Conservation (phyloP, 2,329 filamentous ascomycete genomes). For the Pezicula neosporulosa region DNA sequence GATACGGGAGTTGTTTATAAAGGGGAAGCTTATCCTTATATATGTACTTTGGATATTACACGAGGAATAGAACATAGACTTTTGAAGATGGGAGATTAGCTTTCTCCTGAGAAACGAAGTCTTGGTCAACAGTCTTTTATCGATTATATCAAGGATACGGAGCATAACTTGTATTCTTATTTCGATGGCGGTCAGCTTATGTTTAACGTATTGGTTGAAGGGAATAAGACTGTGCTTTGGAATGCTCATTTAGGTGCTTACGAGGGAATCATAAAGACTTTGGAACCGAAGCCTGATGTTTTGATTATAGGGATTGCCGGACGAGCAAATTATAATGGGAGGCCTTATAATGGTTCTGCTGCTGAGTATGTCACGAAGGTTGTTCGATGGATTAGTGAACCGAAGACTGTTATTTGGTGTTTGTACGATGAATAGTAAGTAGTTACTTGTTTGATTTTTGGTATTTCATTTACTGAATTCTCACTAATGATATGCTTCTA, state of each 20-base stretch:
- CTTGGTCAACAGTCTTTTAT: not conserved
- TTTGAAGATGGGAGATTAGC: not conserved
- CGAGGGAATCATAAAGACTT: constrained; percentile 12
- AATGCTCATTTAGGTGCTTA: constrained; percentile 21
- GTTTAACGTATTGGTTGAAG: constrained; percentile 19
- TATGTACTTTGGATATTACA: not conserved
- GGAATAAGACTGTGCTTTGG: constrained; percentile 16
- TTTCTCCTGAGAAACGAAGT: not conserved
- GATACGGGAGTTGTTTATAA: constrained; percentile 14
- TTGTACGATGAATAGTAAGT: constrained; percentile 1
- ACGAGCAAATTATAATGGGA: constrained; percentile 13
- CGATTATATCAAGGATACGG: constrained; percentile 3
- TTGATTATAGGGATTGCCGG: constrained; percentile 20
- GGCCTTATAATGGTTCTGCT: not conserved
- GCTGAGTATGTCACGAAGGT: not conserved
- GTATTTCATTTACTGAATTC: no score
- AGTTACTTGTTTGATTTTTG: no score
- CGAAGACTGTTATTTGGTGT: constrained; percentile 1
- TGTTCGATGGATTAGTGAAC: not conserved
- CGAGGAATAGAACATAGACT: not conserved
- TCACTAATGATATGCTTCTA: no score
- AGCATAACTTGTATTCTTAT: constrained; percentile 10
- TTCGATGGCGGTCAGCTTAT: constrained; percentile 24
- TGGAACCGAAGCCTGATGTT: constrained; percentile 21
- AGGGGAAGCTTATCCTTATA: not conserved